A percentile compares a stretch with the other conserved stretches of the same genome.
Conservation (phyloP, 805 yeast species). For the Pichia sporocuriosa region DNA sequence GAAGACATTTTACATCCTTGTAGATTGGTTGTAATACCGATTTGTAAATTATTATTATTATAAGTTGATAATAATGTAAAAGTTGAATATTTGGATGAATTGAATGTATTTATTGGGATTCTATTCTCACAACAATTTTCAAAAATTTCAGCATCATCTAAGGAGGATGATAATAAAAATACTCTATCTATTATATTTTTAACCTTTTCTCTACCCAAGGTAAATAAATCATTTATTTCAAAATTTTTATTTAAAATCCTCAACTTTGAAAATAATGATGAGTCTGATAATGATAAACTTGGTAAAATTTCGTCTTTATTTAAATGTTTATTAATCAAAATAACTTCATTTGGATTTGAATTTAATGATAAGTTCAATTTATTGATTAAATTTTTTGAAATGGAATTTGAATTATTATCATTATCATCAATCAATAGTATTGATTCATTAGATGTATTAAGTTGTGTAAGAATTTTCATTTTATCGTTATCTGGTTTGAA, state of each 20-base stretch:
- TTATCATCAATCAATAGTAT: conserved; percentile 9
- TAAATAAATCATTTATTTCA: conserved; percentile 38
- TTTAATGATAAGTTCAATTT: conserved; percentile 5
- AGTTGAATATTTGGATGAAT: conserved; percentile 62
- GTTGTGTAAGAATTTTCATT: conserved; percentile 11
- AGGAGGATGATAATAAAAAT: conserved; percentile 59
- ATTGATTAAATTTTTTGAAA: conserved; percentile 10
- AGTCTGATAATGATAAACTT: not conserved
- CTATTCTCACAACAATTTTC: conserved; percentile 57
- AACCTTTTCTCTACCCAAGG: conserved; percentile 57
- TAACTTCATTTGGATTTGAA: conserved; percentile 6
- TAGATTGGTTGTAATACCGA: conserved; percentile 81
- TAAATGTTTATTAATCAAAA: conserved; percentile 3
- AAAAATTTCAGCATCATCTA: no score
- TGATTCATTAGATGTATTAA: conserved; percentile 6
- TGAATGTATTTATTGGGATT: conserved; percentile 79
- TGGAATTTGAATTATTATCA: not conserved
- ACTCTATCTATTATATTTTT: conserved; percentile 67
- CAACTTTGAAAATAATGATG: not conserved
- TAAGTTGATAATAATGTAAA: conserved; percentile 72
- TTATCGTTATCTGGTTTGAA: not conserved
- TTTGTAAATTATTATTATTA: conserved; percentile 59
- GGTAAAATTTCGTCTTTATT: not conserved
- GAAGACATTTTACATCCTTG: conserved; percentile 85
- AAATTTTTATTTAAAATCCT: conserved; percentile 27